Base-by-base conservation (phyloP, 805 yeast genomes). In the Metschnikowia lochheadii region DNA sequence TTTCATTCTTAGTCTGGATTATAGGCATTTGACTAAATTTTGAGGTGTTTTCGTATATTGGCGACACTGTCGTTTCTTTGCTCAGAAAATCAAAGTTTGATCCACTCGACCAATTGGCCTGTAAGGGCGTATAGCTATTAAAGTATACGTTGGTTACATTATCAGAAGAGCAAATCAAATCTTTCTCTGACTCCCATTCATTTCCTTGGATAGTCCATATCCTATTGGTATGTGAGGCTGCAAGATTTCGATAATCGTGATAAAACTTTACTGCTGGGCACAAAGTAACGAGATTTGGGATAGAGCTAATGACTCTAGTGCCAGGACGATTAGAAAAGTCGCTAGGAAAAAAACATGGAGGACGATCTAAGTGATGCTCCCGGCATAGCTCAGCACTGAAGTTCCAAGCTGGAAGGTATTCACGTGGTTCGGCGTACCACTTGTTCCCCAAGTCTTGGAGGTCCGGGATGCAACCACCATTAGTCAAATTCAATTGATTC, bases 321-420 rank as follows among this genome's bases (percentile, higher is more conserved):
- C 56, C 56, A 23, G 49, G 46, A 1, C 37, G 32, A 14, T 34
- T 13, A 5, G 49, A 55, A 26, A 55, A 55, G 36, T 55, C 56
- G 23, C 54, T 46, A 1, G 56, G 56, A 39, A 54, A 48, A 23
- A 54, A 50, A 31, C 57, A 54, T 8, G 57, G 57, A 13, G 56
- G 49, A 10, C 6, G 20, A 5, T 53, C 51, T 10, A 52, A 48
- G 38, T 54, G 57, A 31, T 40, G 32, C 3, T 52, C 38, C 3
- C 56, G 45, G 32, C 57, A 55, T n/a, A 55, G 42, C 10, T 35
- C 44, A 3, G 54, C 42, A 35, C 57, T 53, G 35, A 50, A 48
- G 11, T 48, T 40, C 54, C 56, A 53, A 6, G 56, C 57, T 5
- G 43, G 44, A n/a, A 53, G 44, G 26, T 54, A 37, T 17, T 37